Evolutionary conservation across 805 yeast species (phyloP).

Genomic region (Saccharomycopsis fermentans): DNA sequence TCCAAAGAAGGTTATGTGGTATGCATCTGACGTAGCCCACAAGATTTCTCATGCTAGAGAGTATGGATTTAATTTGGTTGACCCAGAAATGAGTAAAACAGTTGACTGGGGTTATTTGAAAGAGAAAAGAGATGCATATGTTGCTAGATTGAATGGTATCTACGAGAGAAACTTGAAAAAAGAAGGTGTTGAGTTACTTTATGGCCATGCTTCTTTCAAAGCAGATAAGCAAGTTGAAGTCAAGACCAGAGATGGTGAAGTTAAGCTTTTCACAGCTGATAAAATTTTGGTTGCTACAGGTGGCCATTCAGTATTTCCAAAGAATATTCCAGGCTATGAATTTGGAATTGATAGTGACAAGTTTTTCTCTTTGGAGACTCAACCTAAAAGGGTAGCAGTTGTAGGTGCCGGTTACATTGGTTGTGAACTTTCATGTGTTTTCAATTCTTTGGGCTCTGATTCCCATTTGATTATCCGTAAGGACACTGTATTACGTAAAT

Average conservation of each 20-base stretch:
- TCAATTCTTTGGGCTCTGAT: constrained; percentile 78
- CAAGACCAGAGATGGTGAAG: constrained; percentile 43
- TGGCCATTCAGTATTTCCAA: constrained; percentile 69
- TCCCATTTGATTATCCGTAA: constrained; percentile 86
- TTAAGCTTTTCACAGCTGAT: constrained; percentile 62
- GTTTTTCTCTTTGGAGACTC: constrained; percentile 67
- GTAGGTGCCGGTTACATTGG: constrained; percentile 99
- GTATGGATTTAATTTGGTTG: constrained; percentile 57
- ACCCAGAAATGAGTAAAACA: constrained; percentile 40
- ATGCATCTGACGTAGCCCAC: constrained; percentile 83
- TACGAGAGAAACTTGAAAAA: constrained; percentile 78
- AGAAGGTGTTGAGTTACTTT: constrained; percentile 81
- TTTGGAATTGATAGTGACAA: constrained; percentile 84
- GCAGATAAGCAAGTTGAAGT: constrained; percentile 74
- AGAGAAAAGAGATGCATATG: constrained; percentile 85
- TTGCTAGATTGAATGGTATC: constrained; percentile 80
- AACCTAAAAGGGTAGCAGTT: constrained; percentile 86
- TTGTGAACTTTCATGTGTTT: constrained; percentile 90
- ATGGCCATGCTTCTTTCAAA: constrained; percentile 77
- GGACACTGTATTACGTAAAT: constrained; percentile 78
- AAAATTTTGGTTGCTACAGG: constrained; percentile 88
- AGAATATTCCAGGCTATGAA: constrained; percentile 68
- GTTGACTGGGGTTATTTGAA: constrained; percentile 82
- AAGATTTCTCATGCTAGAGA: constrained; percentile 64
- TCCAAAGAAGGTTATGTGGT: constrained; percentile 98